Percentiles rank a stretch among this genome's conserved stretches.
These are phyloP conservation scores for Bacidia gigantensis DNA, from an alignment of 495 filamentous ascomycete species.

Conservation along the genomic window DNA sequence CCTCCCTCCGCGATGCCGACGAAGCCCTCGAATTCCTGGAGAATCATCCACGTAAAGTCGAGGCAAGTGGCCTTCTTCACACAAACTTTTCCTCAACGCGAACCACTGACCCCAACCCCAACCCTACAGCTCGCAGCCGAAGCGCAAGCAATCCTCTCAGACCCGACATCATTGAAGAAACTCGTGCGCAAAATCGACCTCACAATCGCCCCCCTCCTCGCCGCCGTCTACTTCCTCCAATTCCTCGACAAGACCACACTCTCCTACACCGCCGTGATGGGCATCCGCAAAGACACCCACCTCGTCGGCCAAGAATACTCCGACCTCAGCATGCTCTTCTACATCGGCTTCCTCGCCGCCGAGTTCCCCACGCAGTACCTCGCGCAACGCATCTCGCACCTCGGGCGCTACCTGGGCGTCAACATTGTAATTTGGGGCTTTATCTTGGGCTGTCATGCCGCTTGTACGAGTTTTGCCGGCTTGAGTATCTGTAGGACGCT, in stretches of 20 bases:
- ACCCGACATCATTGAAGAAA: constrained; percentile 14
- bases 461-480: constrained; percentile 40
- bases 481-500: constrained; percentile 45
- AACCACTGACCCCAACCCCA: no score
- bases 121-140: constrained; percentile 19
- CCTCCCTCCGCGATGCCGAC: constrained; percentile 19
- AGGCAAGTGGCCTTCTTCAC: no score
- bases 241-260: constrained; percentile 61
- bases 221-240: constrained; percentile 53
- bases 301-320: constrained; percentile 36
- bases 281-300: constrained; percentile 40
- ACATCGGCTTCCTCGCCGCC: constrained; percentile 18
- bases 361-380: constrained; percentile 20
- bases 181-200: constrained; percentile 31
- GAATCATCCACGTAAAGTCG: constrained; percentile 16
- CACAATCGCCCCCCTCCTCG: constrained; percentile 36
- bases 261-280: constrained; percentile 59
- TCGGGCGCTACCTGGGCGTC: constrained; percentile 37
- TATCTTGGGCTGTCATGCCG: constrained; percentile 43
- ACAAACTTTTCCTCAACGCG: no score
- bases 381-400: constrained; percentile 11
- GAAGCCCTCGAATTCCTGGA: constrained; percentile 22
- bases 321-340: constrained; percentile 19
- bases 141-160: constrained; percentile 21
- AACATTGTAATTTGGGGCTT: constrained; percentile 50